Evolutionary conservation across 2,329 filamentous ascomycete genomes (phyloP).

Genomic region (Aspergillus flavus): DNA sequence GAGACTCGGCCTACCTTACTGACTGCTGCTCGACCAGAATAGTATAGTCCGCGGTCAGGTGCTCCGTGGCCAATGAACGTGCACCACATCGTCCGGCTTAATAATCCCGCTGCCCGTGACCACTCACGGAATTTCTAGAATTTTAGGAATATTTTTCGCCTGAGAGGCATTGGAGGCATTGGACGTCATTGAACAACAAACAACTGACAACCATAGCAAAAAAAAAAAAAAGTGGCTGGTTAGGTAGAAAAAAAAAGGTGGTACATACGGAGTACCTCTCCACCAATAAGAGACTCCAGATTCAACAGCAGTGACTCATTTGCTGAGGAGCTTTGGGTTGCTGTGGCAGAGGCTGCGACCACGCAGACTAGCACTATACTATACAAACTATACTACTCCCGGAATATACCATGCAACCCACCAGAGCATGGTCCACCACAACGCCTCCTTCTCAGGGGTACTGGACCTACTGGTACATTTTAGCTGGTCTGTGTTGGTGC

Average conservation of each 20-base stretch:
- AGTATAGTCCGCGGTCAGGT: not conserved
- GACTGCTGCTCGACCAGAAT: not conserved
- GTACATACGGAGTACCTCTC: too few species aligned
- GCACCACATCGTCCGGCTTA: slow-evolving; percentile 1
- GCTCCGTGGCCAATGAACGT: not conserved
- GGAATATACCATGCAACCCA: not conserved
- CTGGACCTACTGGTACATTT: not conserved
- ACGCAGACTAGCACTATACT: not conserved
- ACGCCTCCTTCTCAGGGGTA: not conserved
- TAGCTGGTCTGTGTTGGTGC: not conserved
- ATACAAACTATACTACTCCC: not conserved
- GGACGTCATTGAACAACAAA: slow-evolving; percentile 1
- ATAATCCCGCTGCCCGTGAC: not conserved
- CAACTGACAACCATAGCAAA: not conserved
- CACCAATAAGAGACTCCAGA: not conserved
- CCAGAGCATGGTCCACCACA: not conserved
- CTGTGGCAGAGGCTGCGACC: not conserved
- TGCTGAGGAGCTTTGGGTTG: not conserved
- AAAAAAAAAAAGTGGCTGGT: not conserved
- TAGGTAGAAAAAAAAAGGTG: not conserved
- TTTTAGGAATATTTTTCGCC: not conserved
- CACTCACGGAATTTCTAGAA: not conserved
- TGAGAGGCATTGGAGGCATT: not conserved
- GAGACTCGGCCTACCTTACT: too few species aligned
- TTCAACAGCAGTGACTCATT: not conserved